phyloP scores from a whole-genome alignment of 768 basidiomycete species.

The Arthromyces matolae region DNA sequence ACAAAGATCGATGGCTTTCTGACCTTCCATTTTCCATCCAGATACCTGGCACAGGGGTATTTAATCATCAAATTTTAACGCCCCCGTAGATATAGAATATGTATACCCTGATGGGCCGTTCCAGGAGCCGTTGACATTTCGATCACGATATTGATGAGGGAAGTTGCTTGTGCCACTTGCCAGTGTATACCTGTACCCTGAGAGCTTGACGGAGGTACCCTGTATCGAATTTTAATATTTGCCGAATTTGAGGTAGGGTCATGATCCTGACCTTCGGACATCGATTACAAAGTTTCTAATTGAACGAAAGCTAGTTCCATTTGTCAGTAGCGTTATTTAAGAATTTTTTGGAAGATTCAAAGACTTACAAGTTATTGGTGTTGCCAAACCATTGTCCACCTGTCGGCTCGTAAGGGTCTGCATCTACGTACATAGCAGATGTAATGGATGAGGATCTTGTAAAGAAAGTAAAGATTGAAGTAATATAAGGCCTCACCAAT shows the following conservation, averaged over 20 bases:
- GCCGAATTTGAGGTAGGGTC: too few relatives aligned
- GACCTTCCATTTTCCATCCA: conserved; percentile 82
- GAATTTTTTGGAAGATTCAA: background rate
- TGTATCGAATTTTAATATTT: too few relatives aligned
- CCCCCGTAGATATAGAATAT: too few relatives aligned
- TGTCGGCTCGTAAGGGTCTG: conserved; percentile 71
- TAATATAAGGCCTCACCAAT: conserved; percentile 63
- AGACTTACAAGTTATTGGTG: conserved; percentile 70
- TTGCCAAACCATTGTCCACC: conserved; percentile 60
- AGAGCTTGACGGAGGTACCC: conserved; percentile 45
- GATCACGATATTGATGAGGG: conserved; percentile 54
- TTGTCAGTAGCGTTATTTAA: background rate
- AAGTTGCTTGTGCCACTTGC: conserved; percentile 56
- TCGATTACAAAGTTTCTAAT: conserved; percentile 76
- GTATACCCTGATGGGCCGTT: conserved; percentile 63
- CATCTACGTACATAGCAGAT: too few relatives aligned
- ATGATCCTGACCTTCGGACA: conserved; percentile 43
- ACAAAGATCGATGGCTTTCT: conserved; percentile 12
- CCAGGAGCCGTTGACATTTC: conserved; percentile 66
- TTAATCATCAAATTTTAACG: too few relatives aligned
- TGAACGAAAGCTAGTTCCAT: conserved; percentile 51
- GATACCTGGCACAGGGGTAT: too few relatives aligned
- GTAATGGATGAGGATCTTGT: too few relatives aligned
- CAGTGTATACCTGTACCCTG: conserved; percentile 74
- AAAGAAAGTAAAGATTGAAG: too few relatives aligned